Evolutionary conservation across 306 rosid species (phyloP).

Genomic region (Crataegus laevigata): DNA sequence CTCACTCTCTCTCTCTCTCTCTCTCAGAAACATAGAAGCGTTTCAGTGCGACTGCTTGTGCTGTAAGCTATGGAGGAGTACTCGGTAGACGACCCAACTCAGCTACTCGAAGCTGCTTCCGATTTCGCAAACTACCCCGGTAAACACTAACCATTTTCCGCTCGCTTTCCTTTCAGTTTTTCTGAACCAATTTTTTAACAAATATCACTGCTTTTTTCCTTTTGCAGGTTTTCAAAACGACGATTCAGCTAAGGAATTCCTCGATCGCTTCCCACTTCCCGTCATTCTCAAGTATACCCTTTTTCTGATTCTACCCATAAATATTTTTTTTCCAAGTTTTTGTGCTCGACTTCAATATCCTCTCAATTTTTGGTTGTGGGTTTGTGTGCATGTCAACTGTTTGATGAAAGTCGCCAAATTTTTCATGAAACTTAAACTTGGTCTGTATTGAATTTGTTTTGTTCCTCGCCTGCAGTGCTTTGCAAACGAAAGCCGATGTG

Average conservation of each 20-base stretch:
- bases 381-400: not conserved
- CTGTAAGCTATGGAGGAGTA: conserved; percentile 28
- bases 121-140: conserved; percentile 64
- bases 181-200: not conserved
- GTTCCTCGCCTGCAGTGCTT: conserved; percentile 45
- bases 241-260: conserved; percentile 54
- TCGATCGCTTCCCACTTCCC: conserved; percentile 72
- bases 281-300: conserved; percentile 46
- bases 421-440: not conserved
- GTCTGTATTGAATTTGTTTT: not conserved
- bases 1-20: not conserved
- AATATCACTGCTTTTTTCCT: not conserved
- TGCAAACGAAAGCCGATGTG: conserved; percentile 62
- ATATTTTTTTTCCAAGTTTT: not conserved
- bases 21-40: no score
- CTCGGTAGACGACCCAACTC: conserved; percentile 50
- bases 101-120: conserved; percentile 62
- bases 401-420: not conserved
- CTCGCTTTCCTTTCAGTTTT: not conserved
- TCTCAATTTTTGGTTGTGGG: not conserved
- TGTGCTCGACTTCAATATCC: not conserved
- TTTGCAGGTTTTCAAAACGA: conserved; percentile 59
- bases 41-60: not conserved
- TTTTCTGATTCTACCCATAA: not conserved
- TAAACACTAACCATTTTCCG: not conserved